phyloP scores from a whole-genome alignment of 768 basidiomycete genomes.

The Boletus reticuloceps region DNA sequence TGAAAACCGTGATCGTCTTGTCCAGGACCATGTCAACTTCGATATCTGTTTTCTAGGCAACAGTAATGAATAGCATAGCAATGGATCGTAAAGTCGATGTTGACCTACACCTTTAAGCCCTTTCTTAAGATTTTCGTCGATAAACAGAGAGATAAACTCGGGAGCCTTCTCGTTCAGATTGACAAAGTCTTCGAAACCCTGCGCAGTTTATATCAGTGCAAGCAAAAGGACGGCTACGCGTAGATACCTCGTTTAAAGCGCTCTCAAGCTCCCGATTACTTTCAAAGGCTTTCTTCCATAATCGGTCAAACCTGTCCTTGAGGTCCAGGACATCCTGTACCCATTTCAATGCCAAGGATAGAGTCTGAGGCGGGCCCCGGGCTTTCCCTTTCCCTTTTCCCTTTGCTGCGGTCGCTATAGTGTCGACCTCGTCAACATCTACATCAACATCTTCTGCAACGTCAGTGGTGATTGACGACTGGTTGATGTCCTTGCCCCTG shows the following conservation, averaged over 20 bases:
- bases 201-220: slow-evolving; percentile 5
- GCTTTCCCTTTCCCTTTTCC: slow-evolving; percentile 58
- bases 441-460: slow-evolving; percentile 32
- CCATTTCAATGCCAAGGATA: slow-evolving; percentile 79
- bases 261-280: slow-evolving; percentile 77
- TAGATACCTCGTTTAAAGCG: slow-evolving; percentile 75
- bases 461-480: slow-evolving; percentile 45
- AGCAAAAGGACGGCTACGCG: neutral
- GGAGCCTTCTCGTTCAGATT: slow-evolving; percentile 85
- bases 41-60: slow-evolving; percentile 81
- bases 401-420: slow-evolving; percentile 34
- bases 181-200: slow-evolving; percentile 94
- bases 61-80: neutral
- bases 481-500: slow-evolving; percentile 81
- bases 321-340: slow-evolving; percentile 87
- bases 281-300: slow-evolving; percentile 71
- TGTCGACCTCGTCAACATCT: slow-evolving; percentile 36
- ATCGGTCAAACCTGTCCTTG: slow-evolving; percentile 84
- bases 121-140: slow-evolving; percentile 94
- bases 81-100: neutral
- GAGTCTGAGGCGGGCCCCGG: slow-evolving; percentile 40
- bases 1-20: slow-evolving; percentile 95
- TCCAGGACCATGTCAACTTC: slow-evolving; percentile 90
- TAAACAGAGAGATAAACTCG: slow-evolving; percentile 94
- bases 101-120: slow-evolving; percentile 86